These are phyloP conservation scores for Brassica juncea DNA, from an alignment of 345 rosid genomes.

Conservation along the genomic window DNA sequence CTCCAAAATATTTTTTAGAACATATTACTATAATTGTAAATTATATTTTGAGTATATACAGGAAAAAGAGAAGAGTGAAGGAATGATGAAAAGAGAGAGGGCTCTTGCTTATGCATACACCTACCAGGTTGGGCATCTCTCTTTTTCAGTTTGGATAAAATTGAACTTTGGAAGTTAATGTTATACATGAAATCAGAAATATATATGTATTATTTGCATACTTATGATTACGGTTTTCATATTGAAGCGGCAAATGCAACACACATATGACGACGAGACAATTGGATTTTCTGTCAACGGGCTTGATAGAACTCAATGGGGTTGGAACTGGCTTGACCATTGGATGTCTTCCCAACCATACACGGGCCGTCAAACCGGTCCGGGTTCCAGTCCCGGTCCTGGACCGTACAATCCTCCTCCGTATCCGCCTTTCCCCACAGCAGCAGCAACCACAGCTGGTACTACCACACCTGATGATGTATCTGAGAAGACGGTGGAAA, in stretches of 20 bases:
- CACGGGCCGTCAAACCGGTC: slow-evolving; percentile 46
- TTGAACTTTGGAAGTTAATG: background rate
- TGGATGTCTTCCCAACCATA: slow-evolving; percentile 92
- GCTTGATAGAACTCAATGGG: slow-evolving; percentile 64
- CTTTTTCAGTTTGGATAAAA: background rate
- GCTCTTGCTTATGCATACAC: slow-evolving; percentile 96
- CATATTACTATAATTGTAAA: background rate
- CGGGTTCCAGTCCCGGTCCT: slow-evolving; percentile 44
- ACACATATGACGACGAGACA: slow-evolving; percentile 39
- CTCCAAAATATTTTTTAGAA: background rate
- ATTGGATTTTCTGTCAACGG: slow-evolving; percentile 44
- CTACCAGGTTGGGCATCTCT: slow-evolving; percentile 57
- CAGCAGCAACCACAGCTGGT: slow-evolving; percentile 43
- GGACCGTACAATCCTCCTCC: slow-evolving; percentile 51
- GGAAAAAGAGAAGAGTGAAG: slow-evolving; percentile 59
- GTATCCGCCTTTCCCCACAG: slow-evolving; percentile 53
- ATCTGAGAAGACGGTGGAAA: slow-evolving; percentile 86
- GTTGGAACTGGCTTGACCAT: slow-evolving; percentile 92
- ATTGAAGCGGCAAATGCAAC: slow-evolving; percentile 44
- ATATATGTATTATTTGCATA: background rate
- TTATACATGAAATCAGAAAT: background rate
- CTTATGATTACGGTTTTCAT: slow-evolving; percentile 11
- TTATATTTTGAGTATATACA: slow-evolving; percentile 23
- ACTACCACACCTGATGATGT: slow-evolving; percentile 59
- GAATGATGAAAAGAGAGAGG: slow-evolving; percentile 70